Base-by-base conservation (phyloP, 2,329 filamentous ascomycete species). In the Cadophora malorum region DNA sequence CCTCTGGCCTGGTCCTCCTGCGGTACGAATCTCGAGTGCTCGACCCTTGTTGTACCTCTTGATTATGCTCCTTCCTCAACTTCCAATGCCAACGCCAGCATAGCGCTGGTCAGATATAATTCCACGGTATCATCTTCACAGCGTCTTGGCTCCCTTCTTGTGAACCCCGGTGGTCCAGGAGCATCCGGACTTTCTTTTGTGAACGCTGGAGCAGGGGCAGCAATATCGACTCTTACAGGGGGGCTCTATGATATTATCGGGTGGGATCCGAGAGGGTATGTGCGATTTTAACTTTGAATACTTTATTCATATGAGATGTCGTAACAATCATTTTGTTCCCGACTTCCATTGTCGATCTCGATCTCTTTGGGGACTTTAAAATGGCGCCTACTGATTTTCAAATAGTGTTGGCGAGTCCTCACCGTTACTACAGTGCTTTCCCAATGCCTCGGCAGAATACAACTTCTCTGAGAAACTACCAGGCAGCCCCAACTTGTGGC, bases 171-270 rank as follows among this genome's bases (percentile, higher is more conserved):
- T 41, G 67, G 67, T 1, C 67, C 67, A 55, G 68, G 67, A 23
- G 67, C 60, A 50, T 66, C 64, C 4, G 67, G 68, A 1, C 55
- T 60, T 7, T 21, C 21, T 6, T 69, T 69, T 25, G 65, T 69
- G 12, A 25, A 66, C 4, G 56, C 65, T 21, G 63, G 67, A 6
- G 64, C 64, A 19, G 63, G 63, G 5, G 59, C 50, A 14, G 59
- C 59, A n/a, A 56, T 67, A 19, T 72, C 68, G 1, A 56, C 53
- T 3, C 35, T 70, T 4, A 70, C 65, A 21, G 71, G 69, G 9
- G 71, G 70, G 2, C 45, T 68, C 5, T 72, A 70, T 25, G 71
- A 72, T 49, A 55, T 72, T 23, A 67, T 72, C 7, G 68, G 69
- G 52, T 72, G 66, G 52, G 71, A 72, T 53, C 66, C 71, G 16